Conservation (phyloP, 2,329 filamentous ascomycete species). For the Verticillium nubilum region DNA sequence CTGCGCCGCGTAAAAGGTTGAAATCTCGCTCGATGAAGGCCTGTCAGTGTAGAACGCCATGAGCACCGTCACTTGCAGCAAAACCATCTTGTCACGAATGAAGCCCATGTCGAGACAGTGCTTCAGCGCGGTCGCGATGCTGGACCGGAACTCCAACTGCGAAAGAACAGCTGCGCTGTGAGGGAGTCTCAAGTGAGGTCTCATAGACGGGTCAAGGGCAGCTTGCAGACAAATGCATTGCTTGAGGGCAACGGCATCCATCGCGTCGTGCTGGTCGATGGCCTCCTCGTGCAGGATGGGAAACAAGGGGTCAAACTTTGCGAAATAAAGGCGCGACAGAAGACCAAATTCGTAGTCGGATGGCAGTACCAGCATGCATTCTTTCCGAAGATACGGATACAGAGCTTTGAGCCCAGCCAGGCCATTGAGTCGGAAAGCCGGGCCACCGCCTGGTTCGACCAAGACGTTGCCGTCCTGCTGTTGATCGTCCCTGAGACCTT, state of each 20-base stretch:
- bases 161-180: constrained; percentile 5
- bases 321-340: constrained; percentile 11
- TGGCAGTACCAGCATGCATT: constrained; percentile 11
- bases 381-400: constrained; percentile 10
- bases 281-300: constrained; percentile 14
- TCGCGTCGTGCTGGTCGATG: constrained; percentile 11
- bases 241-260: constrained; percentile 13
- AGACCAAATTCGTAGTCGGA: constrained; percentile 8
- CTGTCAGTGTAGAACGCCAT: constrained; percentile 14
- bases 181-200: constrained; percentile 10
- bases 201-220: constrained; percentile 12
- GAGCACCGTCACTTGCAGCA: constrained; percentile 10
- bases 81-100: constrained; percentile 10
- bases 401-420: constrained; percentile 2
- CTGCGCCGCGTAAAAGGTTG: constrained; percentile 14
- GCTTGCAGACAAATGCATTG: constrained; percentile 16
- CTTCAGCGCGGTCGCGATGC: constrained; percentile 10
- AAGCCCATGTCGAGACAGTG: constrained; percentile 11
- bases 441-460: constrained; percentile 6
- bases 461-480: neutral
- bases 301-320: constrained; percentile 16
- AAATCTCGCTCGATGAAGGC: constrained; percentile 11
- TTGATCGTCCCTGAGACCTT: neutral
- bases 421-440: constrained; percentile 5
- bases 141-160: constrained; percentile 10